Base-by-base conservation (phyloP, 1,139 yeast species). In the Torulaspora globosa region DNA sequence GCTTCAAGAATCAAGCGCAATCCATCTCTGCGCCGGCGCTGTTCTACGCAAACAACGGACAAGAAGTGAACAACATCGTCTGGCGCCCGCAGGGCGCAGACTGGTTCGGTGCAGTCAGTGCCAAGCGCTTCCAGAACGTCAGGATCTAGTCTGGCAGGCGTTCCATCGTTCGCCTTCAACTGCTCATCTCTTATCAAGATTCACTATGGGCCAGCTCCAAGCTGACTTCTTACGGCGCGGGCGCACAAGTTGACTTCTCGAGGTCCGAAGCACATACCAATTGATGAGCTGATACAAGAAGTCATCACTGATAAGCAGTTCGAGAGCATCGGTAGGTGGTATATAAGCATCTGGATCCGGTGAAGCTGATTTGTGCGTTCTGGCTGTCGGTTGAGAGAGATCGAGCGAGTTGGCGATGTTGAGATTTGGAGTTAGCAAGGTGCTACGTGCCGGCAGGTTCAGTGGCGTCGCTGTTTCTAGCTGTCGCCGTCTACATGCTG, bases 41-140 rank as follows among this genome's bases (percentile, higher is more conserved):
- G 54, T 57, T 52, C 41, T 62, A 56, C 48, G 49, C 61, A 19
- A 56, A 55, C 43, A 51, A 52, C 14, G 49, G 52, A n/a, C 56
- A 61, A 46, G 68, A 64, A 40, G 95, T 89, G 12, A 89, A 89
- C 65, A 80, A 82, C 59, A 80, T 83, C 11, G 72, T 84, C 41
- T 89, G 97, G 96, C 74, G 80, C 54, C 66, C 67, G 15, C 56
- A 58, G 41, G 52, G 59, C 30, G 95, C 92, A 15, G 83, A 82
- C 52, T 87, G 95, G 92, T 73, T 86, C 58, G 96, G 95, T 5
- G 79, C 80, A 18, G 86, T 84, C 14, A 73, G 84, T 53, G 96
- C 96, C 5, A 82, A 82, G 54, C 84, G 85, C 1, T 79, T 88
- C 55, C 96, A 88, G 63, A 89, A 84, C 2, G 83, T 86, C 15